Percentiles rank a stretch among this genome's conserved stretches.
Evolutionary conservation across 129 eudicot species (phyloP).

Genomic region (Escallonia rubra): DNA sequence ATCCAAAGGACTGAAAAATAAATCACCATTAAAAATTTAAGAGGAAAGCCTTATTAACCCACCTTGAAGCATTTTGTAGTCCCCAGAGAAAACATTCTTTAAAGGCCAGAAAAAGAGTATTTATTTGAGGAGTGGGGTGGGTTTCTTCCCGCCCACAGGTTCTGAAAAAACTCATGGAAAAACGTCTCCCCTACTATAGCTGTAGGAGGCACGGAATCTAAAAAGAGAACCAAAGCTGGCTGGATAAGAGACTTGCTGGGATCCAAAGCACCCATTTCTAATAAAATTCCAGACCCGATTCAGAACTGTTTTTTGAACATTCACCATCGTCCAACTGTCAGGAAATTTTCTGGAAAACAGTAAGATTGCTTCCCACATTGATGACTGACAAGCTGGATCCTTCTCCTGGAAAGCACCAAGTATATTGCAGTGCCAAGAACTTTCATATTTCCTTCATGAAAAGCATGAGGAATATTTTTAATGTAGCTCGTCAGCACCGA

Average conservation of each 20-base stretch:
- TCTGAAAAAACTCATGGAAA: conserved; percentile 63
- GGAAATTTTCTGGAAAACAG: conserved; percentile 60
- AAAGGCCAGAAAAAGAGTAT: conserved; percentile 41
- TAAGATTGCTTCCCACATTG: conserved; percentile 85
- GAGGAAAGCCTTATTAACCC: conserved; percentile 6
- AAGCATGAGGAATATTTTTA: conserved; percentile 60
- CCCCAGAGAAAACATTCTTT: conserved; percentile 77
- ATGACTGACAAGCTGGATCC: conserved; percentile 74
- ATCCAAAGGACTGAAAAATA: neutral
- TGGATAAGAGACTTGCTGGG: conserved; percentile 76
- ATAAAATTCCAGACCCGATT: conserved; percentile 68
- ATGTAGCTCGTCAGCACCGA: conserved; percentile 59
- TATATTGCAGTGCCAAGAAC: conserved; percentile 59
- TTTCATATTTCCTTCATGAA: conserved; percentile 49
- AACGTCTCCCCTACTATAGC: conserved; percentile 44
- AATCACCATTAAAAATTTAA: neutral
- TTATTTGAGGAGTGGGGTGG: conserved; percentile 32
- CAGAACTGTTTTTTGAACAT: conserved; percentile 50
- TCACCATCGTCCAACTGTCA: conserved; percentile 58
- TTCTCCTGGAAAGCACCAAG: conserved; percentile 87
- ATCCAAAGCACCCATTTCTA: conserved; percentile 86
- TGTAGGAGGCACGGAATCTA: conserved; percentile 63
- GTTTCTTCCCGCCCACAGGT: conserved; percentile 81
- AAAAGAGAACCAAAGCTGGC: conserved; percentile 65
- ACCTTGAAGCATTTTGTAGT: conserved; percentile 69